Percentiles rank a stretch among this genome's conserved stretches.
Evolutionary conservation across 371 early-diverging fungal species (phyloP).

Genomic region (Haplosporangium sp.): DNA sequence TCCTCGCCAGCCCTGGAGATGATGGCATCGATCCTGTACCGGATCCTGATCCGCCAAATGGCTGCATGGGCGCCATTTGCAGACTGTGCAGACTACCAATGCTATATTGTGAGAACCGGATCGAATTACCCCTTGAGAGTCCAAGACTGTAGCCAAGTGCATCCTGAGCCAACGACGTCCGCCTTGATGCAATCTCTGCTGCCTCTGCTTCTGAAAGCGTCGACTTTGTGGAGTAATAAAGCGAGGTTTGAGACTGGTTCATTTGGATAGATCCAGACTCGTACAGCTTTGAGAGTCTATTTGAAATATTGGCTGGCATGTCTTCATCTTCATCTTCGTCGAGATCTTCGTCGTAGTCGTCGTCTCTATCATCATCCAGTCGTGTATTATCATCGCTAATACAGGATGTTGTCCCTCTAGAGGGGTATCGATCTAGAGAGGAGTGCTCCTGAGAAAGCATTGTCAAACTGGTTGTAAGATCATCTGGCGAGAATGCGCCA

Average conservation of each 20-base stretch:
- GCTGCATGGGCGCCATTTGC: conserved; percentile 13
- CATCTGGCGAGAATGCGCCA: conserved; percentile 13
- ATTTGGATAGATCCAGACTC: conserved; percentile 39
- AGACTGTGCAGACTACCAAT: conserved; percentile 13
- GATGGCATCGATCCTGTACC: conserved; percentile 19
- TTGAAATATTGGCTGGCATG: conserved; percentile 30
- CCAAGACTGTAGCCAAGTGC: conserved; percentile 39
- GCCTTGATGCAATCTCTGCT: conserved; percentile 26
- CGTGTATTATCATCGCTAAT: neutral
- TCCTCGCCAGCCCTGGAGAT: conserved; percentile 17
- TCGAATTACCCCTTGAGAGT: conserved; percentile 34
- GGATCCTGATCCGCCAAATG: neutral
- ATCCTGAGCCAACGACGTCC: conserved; percentile 39
- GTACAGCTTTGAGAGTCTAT: conserved; percentile 44
- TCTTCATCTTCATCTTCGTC: conserved; percentile 50
- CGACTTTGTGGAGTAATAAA: conserved; percentile 49
- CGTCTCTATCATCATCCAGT: conserved; percentile 10
- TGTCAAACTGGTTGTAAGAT: conserved; percentile 16
- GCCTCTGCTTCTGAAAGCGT: conserved; percentile 34
- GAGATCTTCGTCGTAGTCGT: conserved; percentile 25
- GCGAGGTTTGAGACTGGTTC: conserved; percentile 53
- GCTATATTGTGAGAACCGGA: conserved; percentile 43
- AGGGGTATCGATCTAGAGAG: neutral
- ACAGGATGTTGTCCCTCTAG: neutral
- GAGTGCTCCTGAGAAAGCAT: conserved; percentile 4